Evolutionary conservation across 306 rosid genomes (phyloP).

Genomic region (Geum urbanum): DNA sequence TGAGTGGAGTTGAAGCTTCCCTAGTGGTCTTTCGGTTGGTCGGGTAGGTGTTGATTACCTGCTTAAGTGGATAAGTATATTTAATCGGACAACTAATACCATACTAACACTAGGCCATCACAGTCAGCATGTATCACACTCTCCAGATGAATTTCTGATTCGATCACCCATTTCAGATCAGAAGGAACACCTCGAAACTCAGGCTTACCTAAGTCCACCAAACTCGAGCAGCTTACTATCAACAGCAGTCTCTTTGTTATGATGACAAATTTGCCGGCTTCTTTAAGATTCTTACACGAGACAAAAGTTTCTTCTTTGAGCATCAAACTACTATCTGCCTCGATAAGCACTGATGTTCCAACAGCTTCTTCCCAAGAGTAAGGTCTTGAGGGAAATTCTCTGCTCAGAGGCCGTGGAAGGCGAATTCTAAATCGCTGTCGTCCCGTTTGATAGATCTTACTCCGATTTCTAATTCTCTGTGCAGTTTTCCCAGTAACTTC

Average conservation of each 20-base stretch:
- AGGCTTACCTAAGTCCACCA: slow-evolving; percentile 64
- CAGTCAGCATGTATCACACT: slow-evolving; percentile 67
- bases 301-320: slow-evolving; percentile 66
- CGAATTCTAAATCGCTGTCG: slow-evolving; percentile 56
- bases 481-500: slow-evolving; percentile 95
- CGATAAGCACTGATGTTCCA: slow-evolving; percentile 64
- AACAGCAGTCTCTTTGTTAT: slow-evolving; percentile 59
- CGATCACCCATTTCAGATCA: slow-evolving; percentile 67
- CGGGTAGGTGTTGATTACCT: too few species aligned
- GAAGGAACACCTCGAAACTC: slow-evolving; percentile 67
- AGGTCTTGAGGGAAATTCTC: slow-evolving; percentile 59
- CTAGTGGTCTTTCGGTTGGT: too few species aligned
- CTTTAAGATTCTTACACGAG: slow-evolving; percentile 73
- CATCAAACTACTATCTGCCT: slow-evolving; percentile 56
- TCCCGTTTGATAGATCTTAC: slow-evolving; percentile 61
- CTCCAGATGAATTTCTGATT: slow-evolving; percentile 72
- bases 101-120: background rate
- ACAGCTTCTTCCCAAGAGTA: slow-evolving; percentile 95
- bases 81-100: too few species aligned
- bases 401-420: slow-evolving; percentile 69
- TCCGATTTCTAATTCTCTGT: slow-evolving; percentile 80
- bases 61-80: too few species aligned
- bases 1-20: too few species aligned
- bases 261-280: slow-evolving; percentile 71
- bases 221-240: slow-evolving; percentile 52